These are phyloP conservation scores for Pleurostoma richardsiae DNA, from an alignment of 2,329 filamentous ascomycete species.

Conservation along the genomic window DNA sequence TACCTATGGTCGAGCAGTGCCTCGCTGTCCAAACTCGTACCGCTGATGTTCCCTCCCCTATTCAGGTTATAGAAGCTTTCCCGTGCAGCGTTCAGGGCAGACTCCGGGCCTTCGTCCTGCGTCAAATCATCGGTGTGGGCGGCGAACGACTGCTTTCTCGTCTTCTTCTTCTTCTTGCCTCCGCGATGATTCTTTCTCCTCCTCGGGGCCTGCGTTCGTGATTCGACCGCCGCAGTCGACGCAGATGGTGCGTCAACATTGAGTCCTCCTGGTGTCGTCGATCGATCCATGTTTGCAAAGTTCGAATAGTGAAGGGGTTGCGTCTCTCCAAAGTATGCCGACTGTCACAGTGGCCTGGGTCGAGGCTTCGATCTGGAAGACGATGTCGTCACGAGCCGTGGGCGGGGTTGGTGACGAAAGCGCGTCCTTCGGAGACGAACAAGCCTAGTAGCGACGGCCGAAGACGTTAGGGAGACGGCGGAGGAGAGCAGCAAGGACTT, in stretches of 20 bases:
- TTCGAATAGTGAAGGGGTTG: no score
- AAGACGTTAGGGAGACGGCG: no score
- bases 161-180: conserved; percentile 67
- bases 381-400: no score
- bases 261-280: not conserved
- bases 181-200: conserved; percentile 71
- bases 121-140: conserved; percentile 50
- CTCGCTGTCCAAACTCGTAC: conserved; percentile 85
- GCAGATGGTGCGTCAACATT: not conserved
- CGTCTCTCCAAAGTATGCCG: no score
- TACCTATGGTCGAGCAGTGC: conserved; percentile 82
- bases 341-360: no score
- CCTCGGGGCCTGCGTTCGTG: conserved; percentile 22
- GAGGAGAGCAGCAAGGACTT: no score
- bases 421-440: no score
- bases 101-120: conserved; percentile 21
- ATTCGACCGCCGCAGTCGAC: conserved; percentile 3
- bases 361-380: no score
- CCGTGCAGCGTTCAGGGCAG: conserved; percentile 14
- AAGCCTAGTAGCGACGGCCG: no score
- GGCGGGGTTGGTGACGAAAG: no score
- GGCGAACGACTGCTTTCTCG: conserved; percentile 77
- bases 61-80: conserved; percentile 45
- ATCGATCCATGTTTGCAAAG: not conserved
- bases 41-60: conserved; percentile 59